These are phyloP conservation scores for Seminavis robusta DNA, from an alignment of 108 stramenopile genomes.

Conservation along the genomic window DNA sequence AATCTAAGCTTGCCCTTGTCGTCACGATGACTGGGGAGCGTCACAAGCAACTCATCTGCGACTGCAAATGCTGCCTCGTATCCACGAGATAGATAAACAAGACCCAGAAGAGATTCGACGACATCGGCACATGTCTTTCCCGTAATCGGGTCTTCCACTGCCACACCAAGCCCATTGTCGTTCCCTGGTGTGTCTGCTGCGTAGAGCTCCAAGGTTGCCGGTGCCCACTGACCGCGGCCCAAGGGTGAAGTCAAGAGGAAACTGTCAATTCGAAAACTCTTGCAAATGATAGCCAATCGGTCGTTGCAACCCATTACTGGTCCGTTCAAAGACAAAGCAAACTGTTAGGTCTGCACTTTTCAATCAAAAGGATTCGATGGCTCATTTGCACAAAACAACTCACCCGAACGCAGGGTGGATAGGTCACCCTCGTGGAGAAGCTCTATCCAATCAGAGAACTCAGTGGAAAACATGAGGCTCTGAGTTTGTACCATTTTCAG, in stretches of 20 bases:
- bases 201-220: constrained; percentile 23
- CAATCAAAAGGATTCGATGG: background rate
- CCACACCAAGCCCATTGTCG: no score
- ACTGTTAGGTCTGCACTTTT: no score
- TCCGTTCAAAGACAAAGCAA: background rate
- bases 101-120: constrained; percentile 52
- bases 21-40: constrained; percentile 23
- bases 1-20: constrained; percentile 7
- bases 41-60: constrained; percentile 39
- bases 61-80: constrained; percentile 26
- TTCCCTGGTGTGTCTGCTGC: no score
- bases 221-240: constrained; percentile 41
- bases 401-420: constrained; percentile 41
- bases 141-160: constrained; percentile 4
- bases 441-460: constrained; percentile 22
- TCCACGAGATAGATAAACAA: constrained; percentile 48
- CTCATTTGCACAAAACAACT: constrained; percentile 2
- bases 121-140: constrained; percentile 53
- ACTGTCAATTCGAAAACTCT: constrained; percentile 16
- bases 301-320: constrained; percentile 52
- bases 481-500: constrained; percentile 62
- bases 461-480: constrained; percentile 29
- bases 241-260: constrained; percentile 40
- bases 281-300: constrained; percentile 23
- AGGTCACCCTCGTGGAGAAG: constrained; percentile 61